Conservation (phyloP, 768 basidiomycete genomes). For the Rhodotorula kratochvilovae region DNA sequence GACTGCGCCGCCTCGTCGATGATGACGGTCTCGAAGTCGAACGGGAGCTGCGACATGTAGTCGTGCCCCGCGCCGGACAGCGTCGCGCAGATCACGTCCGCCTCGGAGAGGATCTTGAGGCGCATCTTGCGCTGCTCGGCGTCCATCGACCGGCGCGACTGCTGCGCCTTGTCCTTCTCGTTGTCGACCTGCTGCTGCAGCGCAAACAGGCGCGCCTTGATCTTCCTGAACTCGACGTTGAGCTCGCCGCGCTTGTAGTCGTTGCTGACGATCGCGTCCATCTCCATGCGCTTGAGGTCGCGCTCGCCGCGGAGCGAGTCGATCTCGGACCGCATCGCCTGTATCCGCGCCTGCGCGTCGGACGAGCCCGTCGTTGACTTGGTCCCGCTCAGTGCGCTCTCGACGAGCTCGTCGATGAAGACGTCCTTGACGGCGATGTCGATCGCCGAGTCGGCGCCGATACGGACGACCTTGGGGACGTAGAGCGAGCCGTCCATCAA, state of each 20-base stretch:
- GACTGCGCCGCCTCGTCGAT: constrained; percentile 98
- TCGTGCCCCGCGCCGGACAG: constrained; percentile 92
- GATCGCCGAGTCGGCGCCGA: constrained; percentile 71
- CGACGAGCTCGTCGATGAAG: constrained; percentile 79
- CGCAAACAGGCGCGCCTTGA: constrained; percentile 62
- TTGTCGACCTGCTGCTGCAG: constrained; percentile 69
- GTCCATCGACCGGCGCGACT: constrained; percentile 73
- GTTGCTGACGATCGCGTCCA: constrained; percentile 59
- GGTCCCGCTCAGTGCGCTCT: constrained; percentile 57
- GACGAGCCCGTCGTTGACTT: constrained; percentile 46
- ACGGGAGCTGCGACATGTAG: constrained; percentile 58
- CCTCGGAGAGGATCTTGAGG: constrained; percentile 70
- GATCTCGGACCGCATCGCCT: constrained; percentile 61
- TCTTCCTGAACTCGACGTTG: constrained; percentile 64
- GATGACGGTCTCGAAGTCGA: constrained; percentile 91
- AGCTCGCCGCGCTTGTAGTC: constrained; percentile 55
- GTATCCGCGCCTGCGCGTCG: constrained; percentile 58
- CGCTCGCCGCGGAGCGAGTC: constrained; percentile 62
- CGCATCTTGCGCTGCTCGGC: constrained; percentile 69
- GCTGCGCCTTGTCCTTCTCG: constrained; percentile 75
- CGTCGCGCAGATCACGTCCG: constrained; percentile 90
- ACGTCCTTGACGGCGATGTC: constrained; percentile 76
- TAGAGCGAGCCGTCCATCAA: constrained; percentile 56
- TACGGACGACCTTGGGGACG: constrained; percentile 79
- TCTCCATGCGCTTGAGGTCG: constrained; percentile 61